Evolutionary conservation across 2,329 filamentous ascomycete genomes (phyloP), one percentile per base, ranked within the genome.

Genomic region (Annulohypoxylon truncatum): DNA sequence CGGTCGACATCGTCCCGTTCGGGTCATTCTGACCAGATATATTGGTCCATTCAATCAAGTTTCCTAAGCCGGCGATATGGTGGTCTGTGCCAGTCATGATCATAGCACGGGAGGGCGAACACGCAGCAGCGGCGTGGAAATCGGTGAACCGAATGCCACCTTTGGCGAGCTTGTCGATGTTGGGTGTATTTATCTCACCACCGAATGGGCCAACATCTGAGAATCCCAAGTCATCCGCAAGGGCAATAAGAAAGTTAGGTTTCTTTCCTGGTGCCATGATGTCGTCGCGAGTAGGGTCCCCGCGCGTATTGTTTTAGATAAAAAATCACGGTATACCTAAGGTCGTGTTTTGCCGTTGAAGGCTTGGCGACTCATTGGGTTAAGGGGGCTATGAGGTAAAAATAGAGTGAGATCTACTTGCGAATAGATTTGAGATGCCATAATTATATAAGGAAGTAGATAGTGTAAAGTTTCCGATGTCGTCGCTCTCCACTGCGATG

Each of bases 31-130:
- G 76, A 2, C 74, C 76, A 6, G 76, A 77, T 46, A 77, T 70
- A 55, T 77, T 77, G 24, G 74, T 76, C 75, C 85, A 88, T 77
- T 88, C 85, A 67, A 85, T 82, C 59, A 89, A 75, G 62, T 88
- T 87, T 1, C 87, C 87, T 2, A 90, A 79, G 1, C 88, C 84
- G 8, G 84, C 83, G 60, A 86, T 86, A 72, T 86, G 87, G 70
- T 89, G 83, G 71, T 89, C 87, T 0, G 87, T 90, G 3, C 87
- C 87, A 0, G 87, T 89, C 82, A 90, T 85, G 69, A 90, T 83
- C 88, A 90, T 90, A 15, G 87, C 86, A 35, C 88, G 81, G 2
- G 87, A 88, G 1, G 89, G 89, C 52, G 87, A 90, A 76, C 87
- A 90, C 53, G 88, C 88, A 2, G 87, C 85, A 0, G 89, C 88